Percentiles rank a stretch among this genome's conserved stretches.
Evolutionary conservation across 208 protist genomes (phyloP).

Genomic region (Leishmania lainsoni): DNA sequence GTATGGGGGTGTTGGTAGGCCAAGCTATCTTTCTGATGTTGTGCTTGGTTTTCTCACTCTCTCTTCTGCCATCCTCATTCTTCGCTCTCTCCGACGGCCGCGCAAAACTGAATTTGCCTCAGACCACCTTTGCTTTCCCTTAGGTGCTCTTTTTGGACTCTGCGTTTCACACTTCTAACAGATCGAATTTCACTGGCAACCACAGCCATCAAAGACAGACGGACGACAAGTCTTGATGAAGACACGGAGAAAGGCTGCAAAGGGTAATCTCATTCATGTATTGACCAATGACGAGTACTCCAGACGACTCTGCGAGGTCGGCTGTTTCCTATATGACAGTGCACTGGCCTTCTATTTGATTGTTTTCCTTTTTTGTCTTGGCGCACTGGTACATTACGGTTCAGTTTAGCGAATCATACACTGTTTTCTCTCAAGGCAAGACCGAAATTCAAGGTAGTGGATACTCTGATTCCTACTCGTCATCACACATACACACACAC

Average conservation of each 20-base stretch:
- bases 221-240: not conserved
- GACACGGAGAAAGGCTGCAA: not conserved
- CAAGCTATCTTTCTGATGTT: not conserved
- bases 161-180: not conserved
- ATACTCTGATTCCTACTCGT: not conserved
- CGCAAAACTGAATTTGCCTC: not conserved
- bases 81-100: not conserved
- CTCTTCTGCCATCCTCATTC: not conserved
- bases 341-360: not conserved
- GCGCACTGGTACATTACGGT: not conserved
- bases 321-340: not conserved
- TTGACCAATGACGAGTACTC: not conserved
- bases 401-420: not conserved
- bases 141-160: not conserved
- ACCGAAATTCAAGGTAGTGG: not conserved
- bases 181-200: not conserved
- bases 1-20: not conserved
- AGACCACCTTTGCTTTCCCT: not conserved
- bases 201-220: not conserved
- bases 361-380: slow-evolving; percentile 14
- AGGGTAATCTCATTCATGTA: not conserved
- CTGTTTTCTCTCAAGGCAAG: not conserved
- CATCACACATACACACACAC: not conserved
- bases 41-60: not conserved
- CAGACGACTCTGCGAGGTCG: not conserved